Base-by-base conservation (phyloP, 2,329 filamentous ascomycete species). In the Balansia obtecta region DNA sequence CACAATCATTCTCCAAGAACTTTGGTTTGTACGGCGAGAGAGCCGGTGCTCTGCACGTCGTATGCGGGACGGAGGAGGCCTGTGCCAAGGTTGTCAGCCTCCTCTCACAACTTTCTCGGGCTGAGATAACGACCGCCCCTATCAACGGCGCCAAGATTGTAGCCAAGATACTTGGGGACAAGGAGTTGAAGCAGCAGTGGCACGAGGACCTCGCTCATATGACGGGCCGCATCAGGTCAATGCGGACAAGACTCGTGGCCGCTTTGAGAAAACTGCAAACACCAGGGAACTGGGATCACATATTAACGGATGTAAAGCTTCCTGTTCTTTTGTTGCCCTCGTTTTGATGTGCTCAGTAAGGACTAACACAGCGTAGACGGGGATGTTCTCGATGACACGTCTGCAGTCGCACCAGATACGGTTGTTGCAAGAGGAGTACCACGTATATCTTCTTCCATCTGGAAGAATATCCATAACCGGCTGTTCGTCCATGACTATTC, bases 211-310 rank as follows among this genome's bases (percentile, higher is more conserved):
- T 51, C 18, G 13, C 8, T 4, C 12, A 42, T 10, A 51, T 51
- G 43, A 51, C 32, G 11, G 39, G 30, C 20, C 52, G 43, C 13
- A 15, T 51, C 45, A 46, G 22, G 16, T 33, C 44, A 61, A 95
- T 95, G 89, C 80, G 89, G 54, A 79, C 77, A 61, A 79, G 77
- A 1, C 71, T 95, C n/a, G 27, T 39, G 30, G 46, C 22, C 46
- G 59, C 45, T 15, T 33, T 69, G 5, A 48, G 57, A 32, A 52
- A 52, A 18, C 50, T 55, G 12, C 52, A 48, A 4, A 61, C 58
- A 3, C 56, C 57, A 3, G 64, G 63, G 11, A 13, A 44, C 13
- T 44, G 41, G 41, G 41, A 44, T 44, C 41, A 44, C 18, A 44
- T 44, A 27, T 27, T 27, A 27, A 27, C 22, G 22, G 22, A 27